Evolutionary conservation across 2,329 filamentous ascomycete genomes (phyloP).

Genomic region (Ascocoryne sarcoides): DNA sequence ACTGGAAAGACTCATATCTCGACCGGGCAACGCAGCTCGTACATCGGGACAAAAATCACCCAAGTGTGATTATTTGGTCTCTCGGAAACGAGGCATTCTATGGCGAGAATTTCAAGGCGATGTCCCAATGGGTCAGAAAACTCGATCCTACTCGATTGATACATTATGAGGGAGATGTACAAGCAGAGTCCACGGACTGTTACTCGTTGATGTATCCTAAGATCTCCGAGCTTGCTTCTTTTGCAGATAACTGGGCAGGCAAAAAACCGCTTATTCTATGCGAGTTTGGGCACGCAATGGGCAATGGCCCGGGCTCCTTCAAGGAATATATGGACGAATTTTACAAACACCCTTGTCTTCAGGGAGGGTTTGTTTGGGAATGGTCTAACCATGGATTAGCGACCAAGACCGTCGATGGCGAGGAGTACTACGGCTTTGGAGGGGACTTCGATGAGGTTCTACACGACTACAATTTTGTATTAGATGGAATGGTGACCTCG

Average conservation of each 20-base stretch:
- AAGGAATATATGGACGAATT: constrained; percentile 59
- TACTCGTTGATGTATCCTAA: constrained; percentile 46
- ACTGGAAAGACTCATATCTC: constrained; percentile 54
- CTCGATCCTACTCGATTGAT: constrained; percentile 40
- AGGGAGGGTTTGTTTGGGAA: constrained; percentile 35
- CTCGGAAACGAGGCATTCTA: constrained; percentile 67
- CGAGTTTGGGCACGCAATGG: constrained; percentile 57
- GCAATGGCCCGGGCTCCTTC: constrained; percentile 61
- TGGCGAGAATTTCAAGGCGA: constrained; percentile 55
- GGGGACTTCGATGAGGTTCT: constrained; percentile 35
- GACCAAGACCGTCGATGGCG: constrained; percentile 15
- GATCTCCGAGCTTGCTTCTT: constrained; percentile 31
- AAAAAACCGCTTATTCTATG: constrained; percentile 49
- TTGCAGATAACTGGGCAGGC: constrained; percentile 32
- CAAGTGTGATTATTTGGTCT: constrained; percentile 64
- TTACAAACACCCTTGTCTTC: constrained; percentile 15
- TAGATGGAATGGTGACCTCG: constrained; percentile 48
- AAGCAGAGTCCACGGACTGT: constrained; percentile 43
- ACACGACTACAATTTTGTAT: constrained; percentile 33
- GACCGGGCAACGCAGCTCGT: constrained; percentile 57
- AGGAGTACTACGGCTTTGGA: constrained; percentile 34
- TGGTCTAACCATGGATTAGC: constrained; percentile 32
- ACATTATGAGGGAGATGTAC: constrained; percentile 46
- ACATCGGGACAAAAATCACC: constrained; percentile 59
- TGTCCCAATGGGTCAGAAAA: constrained; percentile 47